Percentiles rank a stretch among this genome's conserved stretches.
phyloP scores from a whole-genome alignment of 768 basidiomycete genomes.

The Chalciporus pseudorubinellus region DNA sequence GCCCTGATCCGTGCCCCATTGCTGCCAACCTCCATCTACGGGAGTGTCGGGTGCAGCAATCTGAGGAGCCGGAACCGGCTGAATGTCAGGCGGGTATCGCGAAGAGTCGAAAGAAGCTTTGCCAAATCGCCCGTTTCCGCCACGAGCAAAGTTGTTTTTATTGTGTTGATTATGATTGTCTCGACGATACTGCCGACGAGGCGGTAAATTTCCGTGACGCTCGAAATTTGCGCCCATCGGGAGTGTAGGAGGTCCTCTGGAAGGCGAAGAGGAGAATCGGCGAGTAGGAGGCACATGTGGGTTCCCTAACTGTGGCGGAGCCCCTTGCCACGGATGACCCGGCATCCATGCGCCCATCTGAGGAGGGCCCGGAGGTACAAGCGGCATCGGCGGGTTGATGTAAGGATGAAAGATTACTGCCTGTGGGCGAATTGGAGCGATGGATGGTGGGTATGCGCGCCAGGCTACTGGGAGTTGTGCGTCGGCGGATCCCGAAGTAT shows the following conservation, averaged over 20 bases:
- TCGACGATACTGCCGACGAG: constrained; percentile 33
- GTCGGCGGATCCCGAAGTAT: constrained; percentile 23
- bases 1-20: constrained; percentile 12
- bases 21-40: constrained; percentile 20
- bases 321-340: constrained; percentile 23
- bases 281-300: constrained; percentile 14
- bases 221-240: constrained; percentile 19
- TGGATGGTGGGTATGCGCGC: constrained; percentile 33
- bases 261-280: constrained; percentile 12
- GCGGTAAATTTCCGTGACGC: constrained; percentile 19
- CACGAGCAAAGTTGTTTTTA: constrained; percentile 24
- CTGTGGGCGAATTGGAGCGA: constrained; percentile 30
- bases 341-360: constrained; percentile 28
- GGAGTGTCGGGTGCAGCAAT: constrained; percentile 7
- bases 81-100: constrained; percentile 21
- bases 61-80: constrained; percentile 8
- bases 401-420: constrained; percentile 31
- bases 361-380: constrained; percentile 17
- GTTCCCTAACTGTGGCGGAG: constrained; percentile 16
- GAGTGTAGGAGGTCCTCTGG: constrained; percentile 13
- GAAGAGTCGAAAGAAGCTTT: constrained; percentile 15
- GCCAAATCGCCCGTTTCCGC: constrained; percentile 17
- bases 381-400: constrained; percentile 22
- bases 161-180: constrained; percentile 29
- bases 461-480: constrained; percentile 32